Base-by-base conservation (phyloP, 2,329 filamentous ascomycete genomes). In the Sporothrix phasma region DNA sequence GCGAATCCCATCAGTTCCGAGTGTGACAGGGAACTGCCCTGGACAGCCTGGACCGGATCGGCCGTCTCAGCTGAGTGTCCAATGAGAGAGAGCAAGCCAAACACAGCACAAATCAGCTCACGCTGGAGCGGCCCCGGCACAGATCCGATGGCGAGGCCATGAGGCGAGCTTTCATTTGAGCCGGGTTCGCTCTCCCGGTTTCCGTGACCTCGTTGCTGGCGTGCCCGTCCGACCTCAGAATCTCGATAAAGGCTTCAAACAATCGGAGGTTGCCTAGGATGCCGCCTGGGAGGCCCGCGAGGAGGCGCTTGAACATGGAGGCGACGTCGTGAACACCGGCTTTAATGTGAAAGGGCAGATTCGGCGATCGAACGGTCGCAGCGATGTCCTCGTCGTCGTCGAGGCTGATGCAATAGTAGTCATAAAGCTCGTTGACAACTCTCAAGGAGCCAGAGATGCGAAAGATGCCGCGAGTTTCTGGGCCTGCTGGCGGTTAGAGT, bases 81-180 rank as follows among this genome's bases (percentile, higher is more conserved):
- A 63, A 89, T 79, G 43, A 87, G 76, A 61, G 81, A 84, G 11
- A 88, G 75, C 13, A 89, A 75, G 0, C 86, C 87, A 70, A 89
- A 86, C 0, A 89, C 84, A 19, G 84, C 83, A 66, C 83, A 88
- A 49, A 89, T 85, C 3, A 89, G 74, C 54, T 88, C 84, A 26
- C 85, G 78, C 47, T 84, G 80, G 66, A 83, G 84, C 62, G 80
- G 80, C 0, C 84, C 87, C 63, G 77, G 76, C n/a, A 87, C 74
- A 0, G 82, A 82, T 1, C 79, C 78, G 47, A 89, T 79, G 7
- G 84, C 84, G 39, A 88, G 74, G 86, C 85, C 66, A 88, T 86
- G 3, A 89, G 77, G n/a, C 84, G 78, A 7, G 85, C 84, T n/a
- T 82, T 79, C 15, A 86, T 73, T 67, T 80, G 83, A 41, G 75